These are phyloP conservation scores for Pichia sp. DNA, from an alignment of 1,139 yeast species.

Conservation along the genomic window DNA sequence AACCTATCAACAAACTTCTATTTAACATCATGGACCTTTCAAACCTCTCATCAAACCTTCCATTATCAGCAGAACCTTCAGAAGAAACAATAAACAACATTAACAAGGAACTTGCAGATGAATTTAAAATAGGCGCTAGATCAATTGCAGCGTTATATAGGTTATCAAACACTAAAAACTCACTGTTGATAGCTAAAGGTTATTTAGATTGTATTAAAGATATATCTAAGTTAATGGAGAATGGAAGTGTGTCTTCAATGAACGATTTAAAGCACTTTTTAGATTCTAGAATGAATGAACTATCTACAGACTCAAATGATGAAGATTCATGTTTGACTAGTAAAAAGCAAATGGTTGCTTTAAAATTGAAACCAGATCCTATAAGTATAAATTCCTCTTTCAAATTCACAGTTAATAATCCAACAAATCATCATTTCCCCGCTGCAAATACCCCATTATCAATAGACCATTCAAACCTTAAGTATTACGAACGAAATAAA, in stretches of 20 bases:
- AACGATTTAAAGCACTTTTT: conserved; percentile 6
- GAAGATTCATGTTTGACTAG: neutral
- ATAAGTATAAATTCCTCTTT: conserved; percentile 26
- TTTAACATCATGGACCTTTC: conserved; percentile 42
- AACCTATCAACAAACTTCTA: neutral
- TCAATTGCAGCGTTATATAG: conserved; percentile 59
- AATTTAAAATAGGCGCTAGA: conserved; percentile 58
- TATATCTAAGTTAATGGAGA: conserved; percentile 38
- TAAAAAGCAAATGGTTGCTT: neutral
- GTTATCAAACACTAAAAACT: conserved; percentile 41
- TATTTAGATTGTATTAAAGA: conserved; percentile 54
- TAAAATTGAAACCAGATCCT: neutral
- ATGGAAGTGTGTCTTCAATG: conserved; percentile 1
- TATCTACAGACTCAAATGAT: neutral
- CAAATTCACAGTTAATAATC: conserved; percentile 11
- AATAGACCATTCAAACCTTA: conserved; percentile 8
- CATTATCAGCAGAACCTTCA: conserved; percentile 41
- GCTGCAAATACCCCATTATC: conserved; percentile 12
- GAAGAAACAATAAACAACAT: conserved; percentile 40
- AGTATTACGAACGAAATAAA: conserved; percentile 1
- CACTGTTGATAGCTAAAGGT: conserved; percentile 43
- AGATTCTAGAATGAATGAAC: conserved; percentile 1
- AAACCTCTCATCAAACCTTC: conserved; percentile 45
- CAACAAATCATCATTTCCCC: conserved; percentile 14
- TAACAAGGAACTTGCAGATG: conserved; percentile 41